A percentile compares a stretch with the other conserved stretches of the same genome.
phyloP scores from a whole-genome alignment of 2,329 filamentous ascomycete species.

The Chrysosporium queenslandicum region DNA sequence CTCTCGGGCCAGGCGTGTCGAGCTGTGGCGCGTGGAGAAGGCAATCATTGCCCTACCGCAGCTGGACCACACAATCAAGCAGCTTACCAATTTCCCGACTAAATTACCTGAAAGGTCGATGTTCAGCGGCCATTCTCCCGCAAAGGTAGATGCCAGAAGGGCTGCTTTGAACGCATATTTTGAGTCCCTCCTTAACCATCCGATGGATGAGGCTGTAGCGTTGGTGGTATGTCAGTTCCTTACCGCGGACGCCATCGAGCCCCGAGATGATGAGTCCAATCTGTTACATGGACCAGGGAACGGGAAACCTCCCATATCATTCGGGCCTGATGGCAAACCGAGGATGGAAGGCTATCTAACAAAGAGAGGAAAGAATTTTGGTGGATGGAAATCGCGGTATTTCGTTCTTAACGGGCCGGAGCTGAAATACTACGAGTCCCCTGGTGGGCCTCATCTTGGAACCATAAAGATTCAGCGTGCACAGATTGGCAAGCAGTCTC shows the following conservation, averaged over 20 bases:
- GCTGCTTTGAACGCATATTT: slow-evolving; percentile 74
- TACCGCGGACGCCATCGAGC: slow-evolving; percentile 54
- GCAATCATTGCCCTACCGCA: slow-evolving; percentile 70
- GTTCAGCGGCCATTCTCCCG: slow-evolving; percentile 86
- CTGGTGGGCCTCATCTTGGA: slow-evolving; percentile 79
- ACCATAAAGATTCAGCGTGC: slow-evolving; percentile 86
- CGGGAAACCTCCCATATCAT: slow-evolving; percentile 27
- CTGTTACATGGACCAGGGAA: slow-evolving; percentile 35
- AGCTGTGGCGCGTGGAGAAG: slow-evolving; percentile 93
- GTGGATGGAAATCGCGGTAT: slow-evolving; percentile 86
- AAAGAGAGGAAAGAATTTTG: slow-evolving; percentile 96
- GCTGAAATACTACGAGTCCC: slow-evolving; percentile 83
- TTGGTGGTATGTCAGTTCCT: slow-evolving; percentile 79
- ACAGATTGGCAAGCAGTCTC: slow-evolving; percentile 87
- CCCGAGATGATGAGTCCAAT: slow-evolving; percentile 44
- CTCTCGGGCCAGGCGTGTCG: slow-evolving; percentile 57
- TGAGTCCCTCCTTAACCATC: slow-evolving; percentile 71
- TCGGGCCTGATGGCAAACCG: slow-evolving; percentile 55
- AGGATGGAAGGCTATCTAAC: slow-evolving; percentile 84
- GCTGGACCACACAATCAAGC: slow-evolving; percentile 71
- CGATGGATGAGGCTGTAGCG: slow-evolving; percentile 65
- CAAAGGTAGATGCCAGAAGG: slow-evolving; percentile 80
- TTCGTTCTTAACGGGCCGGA: slow-evolving; percentile 60
- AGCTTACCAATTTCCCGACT: slow-evolving; percentile 59
- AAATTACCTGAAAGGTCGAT: slow-evolving; percentile 67